Conservation (phyloP, 768 basidiomycete species). For the Kwoniella newhampshirensis region DNA sequence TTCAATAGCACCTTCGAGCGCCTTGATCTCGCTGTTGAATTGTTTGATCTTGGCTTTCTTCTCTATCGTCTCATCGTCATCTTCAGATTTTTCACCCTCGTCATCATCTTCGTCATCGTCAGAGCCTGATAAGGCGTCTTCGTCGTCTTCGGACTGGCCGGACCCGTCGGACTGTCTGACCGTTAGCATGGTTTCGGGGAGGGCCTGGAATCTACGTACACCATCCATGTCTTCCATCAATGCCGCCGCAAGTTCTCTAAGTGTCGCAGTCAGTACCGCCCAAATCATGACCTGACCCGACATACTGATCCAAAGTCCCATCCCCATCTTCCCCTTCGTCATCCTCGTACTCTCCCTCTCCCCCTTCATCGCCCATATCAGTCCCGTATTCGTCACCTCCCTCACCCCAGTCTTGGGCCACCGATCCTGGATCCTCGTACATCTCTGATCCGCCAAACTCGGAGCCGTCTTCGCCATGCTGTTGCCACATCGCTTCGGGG, state of each 20-base stretch:
- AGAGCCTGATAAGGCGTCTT: slow-evolving; percentile 29
- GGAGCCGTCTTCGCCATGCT: slow-evolving; percentile 26
- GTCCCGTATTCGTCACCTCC: slow-evolving; percentile 29
- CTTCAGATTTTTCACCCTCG: slow-evolving; percentile 32
- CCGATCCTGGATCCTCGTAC: slow-evolving; percentile 46
- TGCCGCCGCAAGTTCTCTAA: slow-evolving; percentile 41
- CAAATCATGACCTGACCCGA: background rate
- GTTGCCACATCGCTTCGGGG: slow-evolving; percentile 25
- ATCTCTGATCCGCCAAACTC: slow-evolving; percentile 39
- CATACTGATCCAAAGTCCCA: slow-evolving; percentile 27
- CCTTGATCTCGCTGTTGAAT: slow-evolving; percentile 44
- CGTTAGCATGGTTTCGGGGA: background rate
- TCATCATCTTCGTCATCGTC: slow-evolving; percentile 42
- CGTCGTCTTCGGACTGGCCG: slow-evolving; percentile 33
- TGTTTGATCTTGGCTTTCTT: slow-evolving; percentile 46
- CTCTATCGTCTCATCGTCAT: slow-evolving; percentile 44
- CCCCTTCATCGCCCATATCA: slow-evolving; percentile 19
- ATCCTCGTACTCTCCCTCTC: slow-evolving; percentile 21
- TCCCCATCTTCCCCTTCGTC: slow-evolving; percentile 30
- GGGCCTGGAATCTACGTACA: slow-evolving; percentile 2
- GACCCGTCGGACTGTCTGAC: slow-evolving; percentile 20
- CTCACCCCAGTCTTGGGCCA: slow-evolving; percentile 33
- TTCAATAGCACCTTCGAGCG: slow-evolving; percentile 41
- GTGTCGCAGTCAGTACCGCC: background rate
- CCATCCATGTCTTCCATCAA: slow-evolving; percentile 36